Base-by-base conservation (phyloP, 1,139 yeast species). In the Pichia sp. region DNA sequence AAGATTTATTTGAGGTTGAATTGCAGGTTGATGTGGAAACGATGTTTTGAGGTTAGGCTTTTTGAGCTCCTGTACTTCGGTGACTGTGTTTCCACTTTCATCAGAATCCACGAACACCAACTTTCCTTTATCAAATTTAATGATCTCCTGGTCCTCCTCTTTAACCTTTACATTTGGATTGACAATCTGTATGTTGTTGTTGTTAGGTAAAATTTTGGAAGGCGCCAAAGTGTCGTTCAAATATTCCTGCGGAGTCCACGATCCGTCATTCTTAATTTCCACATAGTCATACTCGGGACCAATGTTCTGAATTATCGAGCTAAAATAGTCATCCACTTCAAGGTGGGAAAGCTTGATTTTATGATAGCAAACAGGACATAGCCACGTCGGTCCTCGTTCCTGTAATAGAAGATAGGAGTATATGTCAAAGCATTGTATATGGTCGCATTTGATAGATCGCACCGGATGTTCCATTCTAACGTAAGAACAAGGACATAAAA, bases 361-460 rank as follows among this genome's bases (percentile, higher is more conserved):
- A 4, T 65, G 66, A 51, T 73, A 75, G 62, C 95, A 86, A 12
- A 82, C 73, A 0, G 91, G 91, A 62, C 95, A 86, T 42, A 67
- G 68, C 88, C 89, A 85, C 0, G 81, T 74, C 0, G 90, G 83
- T 0, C 79, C 71, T 60, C 80, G 85, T 47, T 73, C 70, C 62
- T 85, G 93, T 30, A 83, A 72, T 54, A 78, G 75, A 13, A 86
- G 62, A 61, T 75, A 86, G 49, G 82, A 77, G 26, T 72, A 64
- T 0, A 82, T 84, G 67, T 86, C 95, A 66, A 85, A 85, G 61
- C 93, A 85, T 60, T 80, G 84, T n/a, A 83, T 66, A 64, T 86
- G 95, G 40, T 76, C 70, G 66, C 93, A 86, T 51, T 69, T 72
- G 0, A 74, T 69, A 2, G 87, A 78, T 59, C 80, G 79, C 2